A percentile compares a stretch with the other conserved stretches of the same genome.
These are phyloP conservation scores for Thraustochytrium sp. DNA, from an alignment of 352 stramenopile genomes.

Conservation along the genomic window DNA sequence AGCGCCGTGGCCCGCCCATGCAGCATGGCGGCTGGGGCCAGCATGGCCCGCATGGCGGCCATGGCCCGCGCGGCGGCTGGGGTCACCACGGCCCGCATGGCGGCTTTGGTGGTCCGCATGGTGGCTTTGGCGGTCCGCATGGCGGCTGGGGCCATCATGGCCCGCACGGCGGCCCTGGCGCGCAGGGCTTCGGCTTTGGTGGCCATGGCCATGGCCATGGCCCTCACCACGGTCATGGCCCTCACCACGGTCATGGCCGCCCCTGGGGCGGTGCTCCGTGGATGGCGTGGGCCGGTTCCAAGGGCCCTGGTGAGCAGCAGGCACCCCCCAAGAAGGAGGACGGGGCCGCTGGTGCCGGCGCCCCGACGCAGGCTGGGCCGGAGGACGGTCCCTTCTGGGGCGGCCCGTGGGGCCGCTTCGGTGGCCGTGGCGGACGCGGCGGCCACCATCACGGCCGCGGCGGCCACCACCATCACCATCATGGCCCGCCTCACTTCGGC, in stretches of 20 bases:
- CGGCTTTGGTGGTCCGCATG: too few relatives aligned
- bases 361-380: not conserved
- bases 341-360: not conserved
- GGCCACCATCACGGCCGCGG: too few relatives aligned
- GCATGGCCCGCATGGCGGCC: not conserved
- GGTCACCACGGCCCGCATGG: too few relatives aligned
- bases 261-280: not conserved
- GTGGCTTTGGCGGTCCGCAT: too few relatives aligned
- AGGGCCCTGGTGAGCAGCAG: not conserved
- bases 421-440: not conserved
- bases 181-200: too few relatives aligned
- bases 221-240: not conserved
- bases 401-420: not conserved
- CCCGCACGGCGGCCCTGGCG: too few relatives aligned
- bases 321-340: too few relatives aligned
- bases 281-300: not conserved
- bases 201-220: too few relatives aligned
- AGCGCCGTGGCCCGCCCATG: not conserved
- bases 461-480: not conserved
- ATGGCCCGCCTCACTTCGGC: not conserved
- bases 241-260: not conserved
- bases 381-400: not conserved
- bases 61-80: too few relatives aligned
- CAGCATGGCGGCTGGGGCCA: not conserved
- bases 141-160: not conserved